A percentile compares a stretch with the other conserved stretches of the same genome.
phyloP scores from a whole-genome alignment of 768 basidiomycete species.

The Tricholoma hemisulphureum region DNA sequence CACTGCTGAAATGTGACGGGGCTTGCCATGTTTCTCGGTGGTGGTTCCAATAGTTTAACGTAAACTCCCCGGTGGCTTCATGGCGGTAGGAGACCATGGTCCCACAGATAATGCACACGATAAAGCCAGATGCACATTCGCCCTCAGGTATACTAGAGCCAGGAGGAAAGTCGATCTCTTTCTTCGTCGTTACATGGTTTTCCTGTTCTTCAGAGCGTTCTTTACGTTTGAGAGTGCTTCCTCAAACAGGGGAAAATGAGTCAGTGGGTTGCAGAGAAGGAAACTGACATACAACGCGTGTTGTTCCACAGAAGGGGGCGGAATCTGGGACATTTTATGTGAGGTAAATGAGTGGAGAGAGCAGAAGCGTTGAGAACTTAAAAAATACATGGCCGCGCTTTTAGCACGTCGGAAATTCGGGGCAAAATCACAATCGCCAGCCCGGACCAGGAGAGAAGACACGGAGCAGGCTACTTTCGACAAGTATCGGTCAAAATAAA shows the following conservation, averaged over 20 bases:
- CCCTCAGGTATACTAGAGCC: slow-evolving; percentile 17
- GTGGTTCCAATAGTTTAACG: slow-evolving; percentile 66
- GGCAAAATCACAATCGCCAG: no score
- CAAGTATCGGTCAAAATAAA: no score
- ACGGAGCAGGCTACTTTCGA: no score
- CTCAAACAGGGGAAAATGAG: background rate
- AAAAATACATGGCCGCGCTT: background rate
- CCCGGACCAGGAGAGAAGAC: no score
- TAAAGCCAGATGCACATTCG: slow-evolving; percentile 65
- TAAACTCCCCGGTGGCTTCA: slow-evolving; percentile 59
- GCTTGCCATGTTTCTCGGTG: slow-evolving; percentile 60
- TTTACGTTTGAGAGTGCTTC: slow-evolving; percentile 25
- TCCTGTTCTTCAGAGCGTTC: slow-evolving; percentile 17
- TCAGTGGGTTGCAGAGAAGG: background rate
- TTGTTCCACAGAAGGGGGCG: background rate
- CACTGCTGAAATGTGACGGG: background rate
- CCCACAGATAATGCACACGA: slow-evolving; percentile 65
- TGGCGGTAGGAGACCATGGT: slow-evolving; percentile 65
- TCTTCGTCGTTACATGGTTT: background rate
- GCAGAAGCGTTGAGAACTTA: background rate
- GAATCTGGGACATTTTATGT: background rate
- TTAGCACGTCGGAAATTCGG: slow-evolving; percentile 3
- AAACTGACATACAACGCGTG: background rate
- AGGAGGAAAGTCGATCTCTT: slow-evolving; percentile 1
- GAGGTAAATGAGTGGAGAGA: background rate